Evolutionary conservation across 768 basidiomycete genomes (phyloP).

Genomic region (Boletales sp.): DNA sequence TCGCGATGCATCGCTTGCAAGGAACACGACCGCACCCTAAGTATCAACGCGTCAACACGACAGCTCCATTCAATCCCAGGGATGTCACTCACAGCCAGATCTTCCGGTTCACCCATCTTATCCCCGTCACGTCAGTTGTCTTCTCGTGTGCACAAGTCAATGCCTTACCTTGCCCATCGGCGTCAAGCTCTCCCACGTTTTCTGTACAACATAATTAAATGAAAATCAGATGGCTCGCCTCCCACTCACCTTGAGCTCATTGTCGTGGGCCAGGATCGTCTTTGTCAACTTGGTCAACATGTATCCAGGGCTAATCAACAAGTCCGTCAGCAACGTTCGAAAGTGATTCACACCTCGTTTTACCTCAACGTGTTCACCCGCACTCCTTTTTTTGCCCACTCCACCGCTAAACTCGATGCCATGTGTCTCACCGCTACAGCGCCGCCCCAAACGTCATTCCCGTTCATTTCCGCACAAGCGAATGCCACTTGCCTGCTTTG

Average conservation of each 20-base stretch:
- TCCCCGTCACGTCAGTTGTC: constrained; percentile 8
- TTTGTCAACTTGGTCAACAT: constrained; percentile 89
- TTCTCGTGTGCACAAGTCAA: not conserved
- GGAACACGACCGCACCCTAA: constrained; percentile 84
- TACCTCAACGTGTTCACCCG: constrained; percentile 82
- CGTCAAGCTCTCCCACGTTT: constrained; percentile 80
- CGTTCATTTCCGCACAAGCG: not conserved
- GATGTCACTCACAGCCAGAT: constrained; percentile 61
- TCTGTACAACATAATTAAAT: constrained; percentile 36
- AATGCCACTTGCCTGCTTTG: constrained; percentile 64
- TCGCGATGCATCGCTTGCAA: constrained; percentile 84
- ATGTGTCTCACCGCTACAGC: constrained; percentile 83
- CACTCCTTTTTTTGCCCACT: constrained; percentile 90
- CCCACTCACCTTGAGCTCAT: constrained; percentile 62
- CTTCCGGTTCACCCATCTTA: constrained; percentile 90
- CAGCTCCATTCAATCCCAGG: not conserved
- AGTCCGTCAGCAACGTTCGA: not conserved
- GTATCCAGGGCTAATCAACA: constrained; percentile 73
- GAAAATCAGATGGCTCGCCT: not conserved
- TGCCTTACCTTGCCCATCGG: constrained; percentile 77
- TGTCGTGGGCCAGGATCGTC: constrained; percentile 72
- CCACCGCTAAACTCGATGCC: constrained; percentile 88
- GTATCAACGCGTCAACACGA: not conserved
- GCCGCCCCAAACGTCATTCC: constrained; percentile 2
- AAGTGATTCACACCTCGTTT: too few species aligned